phyloP scores from a whole-genome alignment of 1,284 basidiomycete species.

The Austropuccinia psidii region DNA sequence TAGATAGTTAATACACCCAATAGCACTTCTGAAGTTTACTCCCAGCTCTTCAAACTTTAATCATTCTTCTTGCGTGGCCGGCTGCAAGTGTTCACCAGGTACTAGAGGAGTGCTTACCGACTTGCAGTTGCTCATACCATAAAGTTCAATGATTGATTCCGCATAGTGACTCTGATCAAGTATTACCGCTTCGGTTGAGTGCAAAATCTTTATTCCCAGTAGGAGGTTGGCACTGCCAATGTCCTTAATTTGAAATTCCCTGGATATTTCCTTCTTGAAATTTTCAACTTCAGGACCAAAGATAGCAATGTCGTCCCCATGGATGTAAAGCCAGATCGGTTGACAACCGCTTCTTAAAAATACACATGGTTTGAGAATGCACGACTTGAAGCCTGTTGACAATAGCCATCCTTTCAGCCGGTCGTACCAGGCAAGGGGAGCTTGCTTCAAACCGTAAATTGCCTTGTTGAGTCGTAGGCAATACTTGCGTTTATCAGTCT shows the following conservation, averaged over 20 bases:
- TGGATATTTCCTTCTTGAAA: not conserved
- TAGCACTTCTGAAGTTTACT: too few relatives aligned
- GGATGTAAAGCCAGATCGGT: not conserved
- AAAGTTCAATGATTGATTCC: too few relatives aligned
- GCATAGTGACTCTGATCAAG: too few relatives aligned
- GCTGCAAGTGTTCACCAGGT: too few relatives aligned
- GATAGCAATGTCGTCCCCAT: constrained; percentile 8
- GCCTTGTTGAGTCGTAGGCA: constrained; percentile 29
- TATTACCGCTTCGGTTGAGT: not conserved
- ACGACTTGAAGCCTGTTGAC: not conserved
- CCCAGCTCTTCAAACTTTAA: too few relatives aligned
- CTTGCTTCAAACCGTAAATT: constrained; percentile 39
- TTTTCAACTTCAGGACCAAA: not conserved
- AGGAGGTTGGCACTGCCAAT: not conserved
- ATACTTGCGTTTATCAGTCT: too few relatives aligned
- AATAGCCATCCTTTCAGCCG: not conserved
- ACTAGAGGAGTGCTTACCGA: too few relatives aligned
- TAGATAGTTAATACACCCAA: too few relatives aligned
- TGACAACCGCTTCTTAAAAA: not conserved
- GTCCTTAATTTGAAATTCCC: not conserved
- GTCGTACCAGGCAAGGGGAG: not conserved
- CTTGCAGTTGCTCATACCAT: too few relatives aligned
- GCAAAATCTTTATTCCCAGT: not conserved
- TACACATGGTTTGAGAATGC: not conserved
- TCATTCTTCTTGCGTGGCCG: too few relatives aligned